Evolutionary conservation across 2,329 filamentous ascomycete genomes (phyloP).

Genomic region (Pseudogymnoascus sp.): DNA sequence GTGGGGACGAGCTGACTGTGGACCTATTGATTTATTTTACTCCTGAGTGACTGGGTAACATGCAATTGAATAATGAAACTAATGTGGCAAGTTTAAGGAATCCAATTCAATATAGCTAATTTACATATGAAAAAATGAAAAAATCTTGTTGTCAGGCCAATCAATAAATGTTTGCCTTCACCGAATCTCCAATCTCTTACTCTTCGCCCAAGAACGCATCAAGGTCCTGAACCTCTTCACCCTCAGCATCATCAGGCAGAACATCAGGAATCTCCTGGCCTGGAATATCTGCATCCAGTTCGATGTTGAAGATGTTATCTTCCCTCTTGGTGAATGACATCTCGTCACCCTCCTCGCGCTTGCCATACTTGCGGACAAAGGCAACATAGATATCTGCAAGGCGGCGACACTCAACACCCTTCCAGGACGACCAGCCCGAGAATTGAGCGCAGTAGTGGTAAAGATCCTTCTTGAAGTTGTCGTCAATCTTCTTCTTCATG

Average conservation of each 20-base stretch:
- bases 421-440: background rate
- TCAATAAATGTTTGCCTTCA: background rate
- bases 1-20: no score
- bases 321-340: background rate
- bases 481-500: conserved; percentile 38
- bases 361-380: background rate
- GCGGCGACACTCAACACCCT: conserved; percentile 19
- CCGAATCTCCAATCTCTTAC: background rate
- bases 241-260: background rate
- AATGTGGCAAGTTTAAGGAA: background rate
- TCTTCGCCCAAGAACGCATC: background rate
- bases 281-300: background rate
- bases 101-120: background rate
- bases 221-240: background rate
- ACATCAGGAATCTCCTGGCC: background rate
- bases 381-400: conserved; percentile 27
- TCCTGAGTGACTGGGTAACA: no score
- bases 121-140: background rate
- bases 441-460: background rate
- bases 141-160: background rate
- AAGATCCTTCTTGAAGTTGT: conserved; percentile 38
- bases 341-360: background rate
- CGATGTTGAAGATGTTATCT: background rate
- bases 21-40: no score
- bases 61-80: background rate